Conservation (phyloP, 805 yeast genomes). For the Tetrapisispora namnaoensis region DNA sequence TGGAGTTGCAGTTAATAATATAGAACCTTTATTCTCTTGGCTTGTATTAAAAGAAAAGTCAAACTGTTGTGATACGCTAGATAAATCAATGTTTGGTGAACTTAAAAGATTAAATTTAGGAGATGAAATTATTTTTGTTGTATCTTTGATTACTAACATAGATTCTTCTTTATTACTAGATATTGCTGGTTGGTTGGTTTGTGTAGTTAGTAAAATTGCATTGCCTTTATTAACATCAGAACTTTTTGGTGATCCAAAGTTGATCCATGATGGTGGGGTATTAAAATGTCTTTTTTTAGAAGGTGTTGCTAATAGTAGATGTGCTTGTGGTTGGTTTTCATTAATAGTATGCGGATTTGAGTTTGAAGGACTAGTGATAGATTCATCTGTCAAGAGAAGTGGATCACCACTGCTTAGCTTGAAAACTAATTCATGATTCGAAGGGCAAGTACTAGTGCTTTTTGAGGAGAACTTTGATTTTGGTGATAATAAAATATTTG, state of each 20-base stretch:
- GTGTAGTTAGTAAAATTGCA: background rate
- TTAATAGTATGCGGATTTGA: background rate
- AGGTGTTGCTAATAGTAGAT: conserved; percentile 3
- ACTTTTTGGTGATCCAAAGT: conserved; percentile 19
- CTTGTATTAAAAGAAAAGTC: background rate
- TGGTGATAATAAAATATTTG: conserved; percentile 7
- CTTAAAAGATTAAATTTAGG: background rate
- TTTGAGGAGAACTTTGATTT: conserved; percentile 8
- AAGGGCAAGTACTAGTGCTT: background rate
- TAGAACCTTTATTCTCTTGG: background rate
- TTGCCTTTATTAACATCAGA: conserved; percentile 9
- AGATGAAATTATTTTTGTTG: conserved; percentile 1
- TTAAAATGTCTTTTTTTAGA: conserved; percentile 10
- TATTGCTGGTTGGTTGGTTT: background rate
- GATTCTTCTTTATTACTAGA: background rate
- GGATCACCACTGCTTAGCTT: conserved; percentile 28
- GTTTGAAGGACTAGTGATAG: conserved; percentile 18
- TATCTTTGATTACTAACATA: background rate
- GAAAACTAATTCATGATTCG: conserved; percentile 19
- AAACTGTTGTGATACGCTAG: conserved; percentile 3
- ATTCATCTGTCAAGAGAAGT: conserved; percentile 23
- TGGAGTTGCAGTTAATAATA: conserved; percentile 9
- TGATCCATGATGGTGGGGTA: conserved; percentile 26
- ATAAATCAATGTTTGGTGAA: background rate
- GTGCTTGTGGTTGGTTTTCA: background rate